Evolutionary conservation across 1,139 yeast genomes (phyloP).

Genomic region (Pichia sp.): DNA sequence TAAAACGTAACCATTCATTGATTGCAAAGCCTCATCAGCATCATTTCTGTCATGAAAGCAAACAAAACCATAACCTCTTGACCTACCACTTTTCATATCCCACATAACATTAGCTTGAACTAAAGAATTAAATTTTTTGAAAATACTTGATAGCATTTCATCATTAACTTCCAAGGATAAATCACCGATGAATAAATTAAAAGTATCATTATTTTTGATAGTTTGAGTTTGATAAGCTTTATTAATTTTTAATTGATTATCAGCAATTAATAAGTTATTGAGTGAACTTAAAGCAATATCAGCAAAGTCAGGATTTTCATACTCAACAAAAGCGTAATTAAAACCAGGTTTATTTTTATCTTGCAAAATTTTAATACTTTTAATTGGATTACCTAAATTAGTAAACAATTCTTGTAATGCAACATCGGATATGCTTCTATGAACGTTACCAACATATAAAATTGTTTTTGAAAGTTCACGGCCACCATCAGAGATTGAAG

Average conservation of each 20-base stretch:
- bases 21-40: slow-evolving; percentile 66
- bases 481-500: slow-evolving; percentile 73
- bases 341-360: slow-evolving; percentile 71
- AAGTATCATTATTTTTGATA: slow-evolving; percentile 47
- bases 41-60: slow-evolving; percentile 61
- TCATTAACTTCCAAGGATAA: slow-evolving; percentile 79
- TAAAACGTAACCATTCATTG: slow-evolving; percentile 70
- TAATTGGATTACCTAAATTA: slow-evolving; percentile 48
- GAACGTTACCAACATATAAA: slow-evolving; percentile 71
- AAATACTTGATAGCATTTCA: slow-evolving; percentile 55
- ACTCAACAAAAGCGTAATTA: slow-evolving; percentile 83
- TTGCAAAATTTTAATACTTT: slow-evolving; percentile 59
- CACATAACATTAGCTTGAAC: slow-evolving; percentile 92
- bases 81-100: slow-evolving; percentile 92
- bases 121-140: slow-evolving; percentile 54
- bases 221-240: slow-evolving; percentile 82
- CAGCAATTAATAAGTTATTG: slow-evolving; percentile 47
- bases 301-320: slow-evolving; percentile 52
- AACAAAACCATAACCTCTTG: slow-evolving; percentile 92
- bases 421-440: slow-evolving; percentile 59
- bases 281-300: slow-evolving; percentile 54
- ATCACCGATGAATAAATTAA: slow-evolving; percentile 82
- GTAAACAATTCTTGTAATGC: slow-evolving; percentile 55
- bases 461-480: slow-evolving; percentile 69
- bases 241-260: slow-evolving; percentile 55